Base-by-base conservation (phyloP, 768 basidiomycete genomes). In the Hemileccinum impolitum region DNA sequence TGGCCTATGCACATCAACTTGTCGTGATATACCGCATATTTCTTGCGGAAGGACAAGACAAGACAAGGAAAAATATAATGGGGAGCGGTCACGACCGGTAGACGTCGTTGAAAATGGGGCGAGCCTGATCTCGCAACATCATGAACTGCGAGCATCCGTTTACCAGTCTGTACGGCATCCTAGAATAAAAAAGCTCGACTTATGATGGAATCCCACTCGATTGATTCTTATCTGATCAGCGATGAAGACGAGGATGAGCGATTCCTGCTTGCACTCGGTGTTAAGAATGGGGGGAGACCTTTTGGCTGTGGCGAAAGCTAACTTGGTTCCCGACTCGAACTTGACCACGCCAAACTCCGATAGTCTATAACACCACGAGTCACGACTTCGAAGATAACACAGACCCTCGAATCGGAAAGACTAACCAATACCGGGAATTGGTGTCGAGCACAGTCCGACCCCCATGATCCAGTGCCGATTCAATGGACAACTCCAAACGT, bases 181-280 rank as follows among this genome's bases (percentile, higher is more conserved):
- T 57, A 93, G 90, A 10, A 80, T 86, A 11, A 93, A 87, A 59
- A 88, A 89, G 73, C 82, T 4, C 82, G 88, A 2, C 71, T 95
- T 23, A 67, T 87, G 4, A 78, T 85, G 26, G 92, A 95, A 62
- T 87, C 94, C 54, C 77, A 82, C 30, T 90, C 93, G 68, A 78
- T 89, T 28, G 92, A 94, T 54, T 87, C 87, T 2, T 91, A 90
- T 63, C 59, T 85, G 13, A 85, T 83, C 2, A 61, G 59, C 39
- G 75, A 76, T 6, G 75, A 75, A 3, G 71, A 56, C 38, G 59
- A 73, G 4, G 83, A 82, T 15, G 73, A 75, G 19, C 25, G 65
- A 3, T 74, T 77, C 1, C 69, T 67, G 37, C 72, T 79, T 4
- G 75, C 72, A 90, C 63, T 87, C 88, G 0, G 62, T 93, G 14